phyloP scores from a whole-genome alignment of 140 eudicot genomes.

The Bidens hawaiensis region DNA sequence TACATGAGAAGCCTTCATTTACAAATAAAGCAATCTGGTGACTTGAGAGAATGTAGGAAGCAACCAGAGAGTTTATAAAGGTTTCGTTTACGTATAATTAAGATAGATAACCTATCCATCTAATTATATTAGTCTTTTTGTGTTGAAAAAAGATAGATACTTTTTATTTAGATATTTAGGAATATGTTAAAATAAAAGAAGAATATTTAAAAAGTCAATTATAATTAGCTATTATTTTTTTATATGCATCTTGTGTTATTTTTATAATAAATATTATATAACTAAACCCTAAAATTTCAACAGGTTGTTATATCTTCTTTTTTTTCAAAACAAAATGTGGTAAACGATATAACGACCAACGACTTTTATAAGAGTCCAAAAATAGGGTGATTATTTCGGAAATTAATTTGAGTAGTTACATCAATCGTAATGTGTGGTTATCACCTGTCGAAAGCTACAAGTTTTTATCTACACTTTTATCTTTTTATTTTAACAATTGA shows the following conservation, averaged over 20 bases:
- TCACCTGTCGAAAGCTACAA: slow-evolving; percentile 12
- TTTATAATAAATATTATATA: neutral
- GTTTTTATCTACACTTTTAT: neutral
- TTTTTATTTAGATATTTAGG: too few species aligned
- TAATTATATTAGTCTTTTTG: too few species aligned
- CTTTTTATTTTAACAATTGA: slow-evolving; percentile 12
- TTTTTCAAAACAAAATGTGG: neutral
- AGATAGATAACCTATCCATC: too few species aligned
- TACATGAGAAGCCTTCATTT: too few species aligned
- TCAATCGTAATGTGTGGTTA: slow-evolving; percentile 18
- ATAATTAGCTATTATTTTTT: too few species aligned
- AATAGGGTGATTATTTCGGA: neutral
- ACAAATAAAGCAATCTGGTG: too few species aligned
- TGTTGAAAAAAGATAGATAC: too few species aligned
- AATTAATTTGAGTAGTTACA: slow-evolving; percentile 23
- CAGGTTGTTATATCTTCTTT: slow-evolving; percentile 4
- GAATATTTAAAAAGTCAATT: too few species aligned
- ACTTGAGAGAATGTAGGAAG: too few species aligned
- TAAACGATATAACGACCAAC: slow-evolving; percentile 7
- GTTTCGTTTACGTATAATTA: too few species aligned
- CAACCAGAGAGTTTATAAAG: too few species aligned
- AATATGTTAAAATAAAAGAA: too few species aligned
- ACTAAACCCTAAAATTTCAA: slow-evolving; percentile 9
- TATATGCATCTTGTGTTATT: neutral
- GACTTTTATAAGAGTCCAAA: neutral